Base-by-base conservation (phyloP, 1,139 yeast species). In the Hemisphaericaspora xylanilytica region DNA sequence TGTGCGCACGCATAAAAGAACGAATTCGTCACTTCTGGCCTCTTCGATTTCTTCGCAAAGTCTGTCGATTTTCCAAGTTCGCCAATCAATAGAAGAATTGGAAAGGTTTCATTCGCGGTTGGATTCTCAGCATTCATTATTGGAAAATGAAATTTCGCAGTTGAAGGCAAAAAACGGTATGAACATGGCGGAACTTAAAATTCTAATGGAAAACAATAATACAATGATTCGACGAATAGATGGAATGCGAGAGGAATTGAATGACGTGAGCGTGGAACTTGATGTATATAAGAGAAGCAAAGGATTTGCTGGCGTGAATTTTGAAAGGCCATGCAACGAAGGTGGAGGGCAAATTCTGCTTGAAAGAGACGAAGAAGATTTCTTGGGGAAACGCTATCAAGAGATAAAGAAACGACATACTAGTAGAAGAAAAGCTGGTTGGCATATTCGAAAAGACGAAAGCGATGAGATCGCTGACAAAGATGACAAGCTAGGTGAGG, bases 81-180 rank as follows among this genome's bases (percentile, higher is more conserved):
- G 38, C 11, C 29, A 36, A 26, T 24, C 42, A 13, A 18, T 39
- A 11, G 30, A 28, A 21, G 43, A 42, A 18, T 32, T 42, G 28
- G 39, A 40, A 27, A 10, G 7, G 14, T 22, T 40, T 11, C 44
- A 42, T 35, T 11, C 13, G 5, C 28, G 32, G 17, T 15, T 44
- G 15, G 37, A 42, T 20, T n/a, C 14, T 13, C 40, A 27, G 7
- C 41, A 37, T 32, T 5, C 16, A 3, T 13, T 8, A 3, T 26
- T 43, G 17, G 48, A 45, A 13, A 12, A 24, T 18, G 41, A 40
- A n/a, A 16, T 47, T 4, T 9, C 18, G 3, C 38, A 28, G 13
- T 22, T 47, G 2, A 39, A 45, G 28, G 8, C 32, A 8, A 36
- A 37, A 12, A 47, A 46, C 35, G 32, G 31, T 12, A 21, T 21